Conservation (phyloP, 768 basidiomycete genomes). For the Agrocybe praecox region DNA sequence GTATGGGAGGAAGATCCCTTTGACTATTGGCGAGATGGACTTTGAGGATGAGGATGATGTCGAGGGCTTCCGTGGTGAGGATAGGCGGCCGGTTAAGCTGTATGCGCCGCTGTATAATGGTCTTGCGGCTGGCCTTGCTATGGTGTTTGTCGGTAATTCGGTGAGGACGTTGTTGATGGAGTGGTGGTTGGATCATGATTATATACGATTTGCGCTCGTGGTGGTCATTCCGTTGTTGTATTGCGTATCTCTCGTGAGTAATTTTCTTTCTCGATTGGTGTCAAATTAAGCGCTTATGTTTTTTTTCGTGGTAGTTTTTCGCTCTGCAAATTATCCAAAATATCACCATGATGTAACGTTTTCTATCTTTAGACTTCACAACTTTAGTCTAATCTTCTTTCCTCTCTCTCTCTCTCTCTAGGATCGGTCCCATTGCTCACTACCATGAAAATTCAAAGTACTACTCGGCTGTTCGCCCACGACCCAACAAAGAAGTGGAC, state of each 20-base stretch:
- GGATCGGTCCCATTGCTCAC: constrained; percentile 76
- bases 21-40: constrained; percentile 20
- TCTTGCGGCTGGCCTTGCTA: constrained; percentile 52
- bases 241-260: constrained; percentile 68
- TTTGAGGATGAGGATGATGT: constrained; percentile 24
- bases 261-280: neutral
- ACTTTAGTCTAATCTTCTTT: neutral
- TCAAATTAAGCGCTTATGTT: constrained; percentile 26
- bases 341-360: constrained; percentile 53
- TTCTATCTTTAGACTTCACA: no score
- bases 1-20: constrained; percentile 55
- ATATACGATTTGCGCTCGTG: constrained; percentile 64
- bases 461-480: constrained; percentile 70
- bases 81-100: constrained; percentile 36
- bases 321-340: constrained; percentile 72
- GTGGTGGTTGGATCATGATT: constrained; percentile 61
- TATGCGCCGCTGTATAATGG: constrained; percentile 77
- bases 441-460: constrained; percentile 80
- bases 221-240: constrained; percentile 66
- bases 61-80: constrained; percentile 22
- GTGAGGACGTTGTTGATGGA: constrained; percentile 67
- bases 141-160: constrained; percentile 70
- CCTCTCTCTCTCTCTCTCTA: neutral
- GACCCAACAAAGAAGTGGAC: constrained; percentile 48
- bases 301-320: constrained; percentile 58